Evolutionary conservation across 441 rosid genomes (phyloP).

Genomic region (Euphorbia celastroides): DNA sequence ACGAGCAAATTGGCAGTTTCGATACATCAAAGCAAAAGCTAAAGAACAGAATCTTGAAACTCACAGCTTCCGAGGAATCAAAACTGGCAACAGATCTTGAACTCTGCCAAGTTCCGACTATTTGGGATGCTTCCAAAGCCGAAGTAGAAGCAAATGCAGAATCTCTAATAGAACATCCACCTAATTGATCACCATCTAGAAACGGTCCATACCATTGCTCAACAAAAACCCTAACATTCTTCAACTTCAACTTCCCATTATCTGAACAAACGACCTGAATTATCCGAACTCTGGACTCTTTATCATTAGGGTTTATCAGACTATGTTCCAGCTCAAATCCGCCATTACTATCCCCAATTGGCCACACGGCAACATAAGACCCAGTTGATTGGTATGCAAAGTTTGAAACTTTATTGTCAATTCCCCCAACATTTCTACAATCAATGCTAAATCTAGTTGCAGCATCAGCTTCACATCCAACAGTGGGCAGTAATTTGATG

Average conservation of each 20-base stretch:
- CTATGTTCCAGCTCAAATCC: conserved; percentile 71
- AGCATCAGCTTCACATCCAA: conserved; percentile 96
- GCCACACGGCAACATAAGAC: conserved; percentile 69
- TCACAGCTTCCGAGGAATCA: conserved; percentile 39
- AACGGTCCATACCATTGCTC: conserved; percentile 91
- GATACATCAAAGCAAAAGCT: neutral
- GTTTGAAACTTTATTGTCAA: conserved; percentile 30
- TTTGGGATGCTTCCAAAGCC: conserved; percentile 40
- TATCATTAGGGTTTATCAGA: conserved; percentile 66
- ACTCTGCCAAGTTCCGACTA: conserved; percentile 59
- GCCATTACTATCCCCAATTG: conserved; percentile 22
- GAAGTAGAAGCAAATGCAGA: conserved; percentile 77
- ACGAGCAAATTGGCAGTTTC: too few species aligned
- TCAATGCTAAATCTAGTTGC: conserved; percentile 64
- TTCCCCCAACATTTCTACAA: conserved; percentile 40
- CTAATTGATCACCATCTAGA: conserved; percentile 78
- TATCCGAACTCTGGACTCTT: conserved; percentile 78
- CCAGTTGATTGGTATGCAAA: conserved; percentile 71
- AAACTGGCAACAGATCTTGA: conserved; percentile 39
- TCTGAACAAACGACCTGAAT: conserved; percentile 38
- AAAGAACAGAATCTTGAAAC: conserved; percentile 21
- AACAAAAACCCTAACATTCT: conserved; percentile 51
- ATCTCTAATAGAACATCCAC: conserved; percentile 77
- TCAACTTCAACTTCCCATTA: conserved; percentile 31
- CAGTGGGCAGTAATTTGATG: conserved; percentile 89